phyloP scores from a whole-genome alignment of 2,329 filamentous ascomycete species.

The Phyllosticta citrichinensis region DNA sequence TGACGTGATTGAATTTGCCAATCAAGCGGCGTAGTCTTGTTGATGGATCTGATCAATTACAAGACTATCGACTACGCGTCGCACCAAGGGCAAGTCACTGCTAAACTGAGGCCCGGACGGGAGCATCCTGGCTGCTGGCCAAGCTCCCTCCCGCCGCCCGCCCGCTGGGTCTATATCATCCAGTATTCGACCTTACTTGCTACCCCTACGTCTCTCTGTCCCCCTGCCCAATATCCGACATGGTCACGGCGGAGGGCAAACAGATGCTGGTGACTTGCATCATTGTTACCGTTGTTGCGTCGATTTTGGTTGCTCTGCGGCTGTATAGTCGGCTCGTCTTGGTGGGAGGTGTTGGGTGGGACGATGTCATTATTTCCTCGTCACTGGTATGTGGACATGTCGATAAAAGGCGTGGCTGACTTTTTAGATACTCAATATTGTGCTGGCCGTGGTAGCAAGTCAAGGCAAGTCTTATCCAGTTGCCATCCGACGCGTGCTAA shows the following conservation, averaged over 20 bases:
- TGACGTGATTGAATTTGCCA: background rate
- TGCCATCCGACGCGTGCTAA: background rate
- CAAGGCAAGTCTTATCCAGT: background rate
- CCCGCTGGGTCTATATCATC: background rate
- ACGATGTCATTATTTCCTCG: slow-evolving; percentile 2
- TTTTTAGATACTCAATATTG: background rate
- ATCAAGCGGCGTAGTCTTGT: background rate
- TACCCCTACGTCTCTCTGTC: background rate
- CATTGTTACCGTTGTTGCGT: background rate
- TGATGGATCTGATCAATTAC: background rate
- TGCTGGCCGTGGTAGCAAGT: background rate
- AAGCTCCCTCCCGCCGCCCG: background rate
- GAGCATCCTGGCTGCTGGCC: background rate
- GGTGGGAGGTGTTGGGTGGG: background rate
- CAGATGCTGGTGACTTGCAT: background rate
- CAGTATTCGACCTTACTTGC: background rate
- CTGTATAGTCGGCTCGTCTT: background rate
- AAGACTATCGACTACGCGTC: background rate
- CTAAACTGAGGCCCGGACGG: background rate
- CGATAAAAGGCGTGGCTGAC: background rate
- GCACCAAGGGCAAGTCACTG: background rate
- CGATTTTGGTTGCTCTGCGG: background rate
- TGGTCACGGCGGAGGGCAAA: background rate
- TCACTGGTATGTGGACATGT: background rate
- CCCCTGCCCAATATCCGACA: background rate